Conservation (phyloP, 1,284 basidiomycete genomes). For the Cutaneotrichosporon sp. region DNA sequence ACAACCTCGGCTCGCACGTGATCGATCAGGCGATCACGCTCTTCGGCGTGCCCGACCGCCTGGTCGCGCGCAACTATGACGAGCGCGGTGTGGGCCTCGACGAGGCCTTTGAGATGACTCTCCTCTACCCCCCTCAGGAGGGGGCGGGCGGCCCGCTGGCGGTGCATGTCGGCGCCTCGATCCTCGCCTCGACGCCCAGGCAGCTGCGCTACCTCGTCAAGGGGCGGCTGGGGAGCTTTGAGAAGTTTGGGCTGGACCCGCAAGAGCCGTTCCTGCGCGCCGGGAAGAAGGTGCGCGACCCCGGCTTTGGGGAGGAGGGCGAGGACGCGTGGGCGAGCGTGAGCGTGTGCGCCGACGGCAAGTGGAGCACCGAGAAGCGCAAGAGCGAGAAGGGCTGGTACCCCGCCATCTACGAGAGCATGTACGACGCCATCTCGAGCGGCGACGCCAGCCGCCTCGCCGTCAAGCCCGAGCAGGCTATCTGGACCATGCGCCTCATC, state of each 20-base stretch:
- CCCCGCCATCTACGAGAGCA: conserved; percentile 26
- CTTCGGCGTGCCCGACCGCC: conserved; percentile 70
- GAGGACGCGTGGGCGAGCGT: conserved; percentile 28
- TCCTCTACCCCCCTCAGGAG: conserved; percentile 60
- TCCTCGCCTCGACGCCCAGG: conserved; percentile 62
- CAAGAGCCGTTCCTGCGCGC: conserved; percentile 64
- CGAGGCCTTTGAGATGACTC: conserved; percentile 64
- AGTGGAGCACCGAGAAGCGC: conserved; percentile 12
- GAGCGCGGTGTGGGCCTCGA: conserved; percentile 46
- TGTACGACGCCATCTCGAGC: conserved; percentile 15
- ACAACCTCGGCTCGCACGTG: conserved; percentile 57
- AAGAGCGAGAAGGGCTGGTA: conserved; percentile 26
- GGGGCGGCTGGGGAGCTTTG: conserved; percentile 68
- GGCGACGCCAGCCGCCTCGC: conserved; percentile 21
- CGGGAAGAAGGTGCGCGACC: conserved; percentile 25
- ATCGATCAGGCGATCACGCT: conserved; percentile 76
- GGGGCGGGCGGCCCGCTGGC: conserved; percentile 60
- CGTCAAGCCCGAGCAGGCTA: conserved; percentile 34
- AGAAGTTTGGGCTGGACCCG: conserved; percentile 73
- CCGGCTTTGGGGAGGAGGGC: conserved; percentile 29
- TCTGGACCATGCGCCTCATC: conserved; percentile 32
- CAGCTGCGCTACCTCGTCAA: conserved; percentile 67
- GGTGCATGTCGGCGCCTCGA: conserved; percentile 67
- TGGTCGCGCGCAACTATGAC: conserved; percentile 54
- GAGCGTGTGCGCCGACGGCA: conserved; percentile 13